phyloP scores from a whole-genome alignment of 2,329 filamentous ascomycete genomes.

The Fusarium sp. region DNA sequence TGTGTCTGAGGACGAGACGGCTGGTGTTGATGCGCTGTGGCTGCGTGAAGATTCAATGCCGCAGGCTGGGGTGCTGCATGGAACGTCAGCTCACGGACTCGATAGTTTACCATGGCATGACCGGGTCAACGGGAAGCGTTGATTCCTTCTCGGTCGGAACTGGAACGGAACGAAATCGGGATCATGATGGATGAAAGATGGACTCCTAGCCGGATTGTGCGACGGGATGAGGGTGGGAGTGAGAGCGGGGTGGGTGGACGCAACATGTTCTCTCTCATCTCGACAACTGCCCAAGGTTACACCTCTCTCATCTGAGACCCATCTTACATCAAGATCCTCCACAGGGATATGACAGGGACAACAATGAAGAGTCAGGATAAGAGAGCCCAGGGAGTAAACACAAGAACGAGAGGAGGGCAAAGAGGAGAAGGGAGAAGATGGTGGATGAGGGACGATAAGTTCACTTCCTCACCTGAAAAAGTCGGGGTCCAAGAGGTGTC shows the following conservation, averaged over 20 bases:
- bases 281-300: slow-evolving; percentile 29
- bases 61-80: slow-evolving; percentile 46
- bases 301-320: slow-evolving; percentile 39
- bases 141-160: slow-evolving; percentile 29
- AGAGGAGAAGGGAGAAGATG: slow-evolving; percentile 1
- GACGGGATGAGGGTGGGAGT: slow-evolving; percentile 39
- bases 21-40: slow-evolving; percentile 30
- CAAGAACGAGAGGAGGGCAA: slow-evolving; percentile 6
- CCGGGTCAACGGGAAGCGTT: slow-evolving; percentile 35
- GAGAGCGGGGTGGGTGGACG: slow-evolving; percentile 43
- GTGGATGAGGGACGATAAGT: slow-evolving; percentile 24
- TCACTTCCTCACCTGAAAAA: slow-evolving; percentile 47
- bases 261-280: slow-evolving; percentile 47
- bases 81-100: slow-evolving; percentile 50
- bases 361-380: slow-evolving; percentile 18
- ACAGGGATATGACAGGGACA: slow-evolving; percentile 27
- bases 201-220: slow-evolving; percentile 30
- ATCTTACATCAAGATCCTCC: slow-evolving; percentile 42
- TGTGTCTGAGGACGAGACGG: slow-evolving; percentile 20
- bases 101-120: slow-evolving; percentile 49
- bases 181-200: slow-evolving; percentile 36
- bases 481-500: slow-evolving; percentile 33
- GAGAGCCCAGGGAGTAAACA: not conserved
- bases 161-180: slow-evolving; percentile 32
- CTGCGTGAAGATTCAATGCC: slow-evolving; percentile 35